Evolutionary conservation across 2,329 filamentous ascomycete genomes (phyloP).

Genomic region (Phyllosticta capitalensis): DNA sequence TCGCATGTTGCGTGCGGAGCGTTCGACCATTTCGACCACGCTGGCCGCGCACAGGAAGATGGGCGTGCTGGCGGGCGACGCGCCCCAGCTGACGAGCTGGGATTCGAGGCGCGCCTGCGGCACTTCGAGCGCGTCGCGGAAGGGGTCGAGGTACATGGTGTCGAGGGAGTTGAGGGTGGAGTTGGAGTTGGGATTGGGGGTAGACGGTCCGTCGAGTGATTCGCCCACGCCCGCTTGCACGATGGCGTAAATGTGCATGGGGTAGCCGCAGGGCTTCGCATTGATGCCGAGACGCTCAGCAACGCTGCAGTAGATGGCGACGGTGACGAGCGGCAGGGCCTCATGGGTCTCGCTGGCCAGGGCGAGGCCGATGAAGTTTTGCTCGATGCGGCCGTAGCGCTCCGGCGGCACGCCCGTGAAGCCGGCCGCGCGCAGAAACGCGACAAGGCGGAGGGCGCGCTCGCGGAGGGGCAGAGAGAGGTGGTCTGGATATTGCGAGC

Average conservation of each 20-base stretch:
- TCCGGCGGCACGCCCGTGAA: constrained; percentile 63
- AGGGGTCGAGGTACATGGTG: constrained; percentile 78
- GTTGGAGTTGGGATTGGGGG: constrained; percentile 24
- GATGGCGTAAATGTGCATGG: constrained; percentile 76
- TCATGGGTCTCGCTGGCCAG: constrained; percentile 63
- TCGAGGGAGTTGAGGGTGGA: constrained; percentile 24
- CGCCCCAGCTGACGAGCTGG: constrained; percentile 48
- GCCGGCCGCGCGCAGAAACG: constrained; percentile 58
- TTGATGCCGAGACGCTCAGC: constrained; percentile 65
- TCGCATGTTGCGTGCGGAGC: constrained; percentile 73
- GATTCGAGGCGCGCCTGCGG: constrained; percentile 47
- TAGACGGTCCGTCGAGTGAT: constrained; percentile 38
- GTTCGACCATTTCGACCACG: constrained; percentile 58
- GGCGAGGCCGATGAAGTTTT: constrained; percentile 80
- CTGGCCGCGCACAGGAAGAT: constrained; percentile 56
- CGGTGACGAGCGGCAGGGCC: constrained; percentile 77
- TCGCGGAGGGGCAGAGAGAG: constrained; percentile 50
- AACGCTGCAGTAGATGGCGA: constrained; percentile 75
- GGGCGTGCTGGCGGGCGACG: constrained; percentile 27
- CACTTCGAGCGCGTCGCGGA: constrained; percentile 59
- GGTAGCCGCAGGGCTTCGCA: constrained; percentile 71
- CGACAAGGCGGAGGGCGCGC: constrained; percentile 58
- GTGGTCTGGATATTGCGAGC: constrained; percentile 43
- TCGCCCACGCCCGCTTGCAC: constrained; percentile 53
- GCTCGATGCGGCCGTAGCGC: constrained; percentile 70